Percentiles rank a stretch among this genome's conserved stretches.
phyloP scores from a whole-genome alignment of 2,329 filamentous ascomycete species.

The Penicillium glabrum region DNA sequence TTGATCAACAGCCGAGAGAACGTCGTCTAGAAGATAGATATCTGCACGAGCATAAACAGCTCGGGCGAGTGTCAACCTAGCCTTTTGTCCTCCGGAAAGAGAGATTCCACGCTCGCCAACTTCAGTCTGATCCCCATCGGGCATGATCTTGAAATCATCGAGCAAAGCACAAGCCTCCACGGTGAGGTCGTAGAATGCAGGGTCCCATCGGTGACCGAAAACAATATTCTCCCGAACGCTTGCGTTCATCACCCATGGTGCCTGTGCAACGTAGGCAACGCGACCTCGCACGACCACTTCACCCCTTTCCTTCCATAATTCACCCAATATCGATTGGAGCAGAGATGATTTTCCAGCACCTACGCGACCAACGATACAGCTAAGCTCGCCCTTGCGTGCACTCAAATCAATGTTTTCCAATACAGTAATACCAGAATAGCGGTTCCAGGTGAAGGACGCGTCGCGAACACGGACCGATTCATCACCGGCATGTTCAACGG shows the following conservation, averaged over 20 bases:
- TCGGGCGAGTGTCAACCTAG: slow-evolving; percentile 83
- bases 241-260: slow-evolving; percentile 96
- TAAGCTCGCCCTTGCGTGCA: slow-evolving; percentile 88
- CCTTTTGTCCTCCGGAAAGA: slow-evolving; percentile 92
- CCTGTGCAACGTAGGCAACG: slow-evolving; percentile 88
- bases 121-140: slow-evolving; percentile 93
- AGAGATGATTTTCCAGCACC: slow-evolving; percentile 93
- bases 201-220: slow-evolving; percentile 92
- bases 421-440: slow-evolving; percentile 66
- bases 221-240: slow-evolving; percentile 96
- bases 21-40: slow-evolving; percentile 91
- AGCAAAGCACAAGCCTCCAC: slow-evolving; percentile 85
- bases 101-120: slow-evolving; percentile 97
- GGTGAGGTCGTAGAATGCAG: slow-evolving; percentile 90
- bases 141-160: slow-evolving; percentile 88
- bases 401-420: slow-evolving; percentile 84
- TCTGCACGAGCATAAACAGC: slow-evolving; percentile 97
- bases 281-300: slow-evolving; percentile 78
- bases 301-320: slow-evolving; percentile 86
- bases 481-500: slow-evolving; percentile 75
- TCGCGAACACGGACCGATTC: slow-evolving; percentile 82
- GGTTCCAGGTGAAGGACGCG: slow-evolving; percentile 93
- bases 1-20: slow-evolving; percentile 95
- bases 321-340: slow-evolving; percentile 82
- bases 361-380: slow-evolving; percentile 91